Base-by-base conservation (phyloP, 495 filamentous ascomycete genomes). In the Extremus antarcticus region DNA sequence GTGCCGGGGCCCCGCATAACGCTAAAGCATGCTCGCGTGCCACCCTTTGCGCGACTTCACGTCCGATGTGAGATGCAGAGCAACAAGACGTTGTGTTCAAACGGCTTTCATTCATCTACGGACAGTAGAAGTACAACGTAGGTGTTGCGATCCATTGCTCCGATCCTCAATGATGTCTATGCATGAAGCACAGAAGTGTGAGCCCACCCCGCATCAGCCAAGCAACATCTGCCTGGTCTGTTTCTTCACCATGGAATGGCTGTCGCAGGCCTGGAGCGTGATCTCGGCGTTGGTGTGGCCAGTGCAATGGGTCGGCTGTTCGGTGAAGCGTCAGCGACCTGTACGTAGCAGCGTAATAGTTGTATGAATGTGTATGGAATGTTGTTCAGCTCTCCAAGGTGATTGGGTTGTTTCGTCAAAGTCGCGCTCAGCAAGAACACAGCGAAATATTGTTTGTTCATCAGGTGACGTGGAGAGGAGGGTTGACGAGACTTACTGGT, bases 361-460 rank as follows among this genome's bases (percentile, higher is more conserved):
- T 13, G 13, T 7, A 13, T 13, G 13, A 35, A 13, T 35, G 13
- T 4, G 13, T 35, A 35, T 4, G 19, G 35, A 19, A 25, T 49
- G 29, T 39, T n/a, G 24, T 38, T 94, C 88, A 94, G 88, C 85
- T 94, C 88, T 91, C 88, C 87, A 91, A 94, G 85, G 85, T 35
- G 86, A 84, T 79, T n/a, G 74, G 71, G 69, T 68, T 77, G 71
- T 79, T 78, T 87, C 87, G 76, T 83, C 85, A 87, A 78, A 65
- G 78, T 68, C 71, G 23, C 78, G 70, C 81, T 88, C 77, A 76
- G 84, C 75, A 85, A 82, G 79, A 86, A 86, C 81, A 85, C 82
- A 87, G 82, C 79, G 78, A 85, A 82, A 64, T 60, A 73, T 76
- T 75, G 72, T 75, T 77, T 81, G 67, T 68, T 89, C 82, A 85